Conservation (phyloP, 495 filamentous ascomycete species). For the Penicillium manginii region DNA sequence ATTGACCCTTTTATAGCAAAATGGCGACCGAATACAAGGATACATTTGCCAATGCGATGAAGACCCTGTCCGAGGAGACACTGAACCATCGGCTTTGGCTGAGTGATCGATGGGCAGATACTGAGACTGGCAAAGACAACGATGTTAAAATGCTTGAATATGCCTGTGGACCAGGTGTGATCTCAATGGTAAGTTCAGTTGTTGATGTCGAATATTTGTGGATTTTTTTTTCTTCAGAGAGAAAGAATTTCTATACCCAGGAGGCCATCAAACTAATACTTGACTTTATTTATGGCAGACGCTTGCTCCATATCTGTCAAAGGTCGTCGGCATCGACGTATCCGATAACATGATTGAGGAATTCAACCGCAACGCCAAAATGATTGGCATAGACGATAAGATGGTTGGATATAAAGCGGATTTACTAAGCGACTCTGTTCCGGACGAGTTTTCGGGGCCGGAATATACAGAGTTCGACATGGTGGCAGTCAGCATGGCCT, state of each 20-base stretch:
- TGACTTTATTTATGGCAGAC: slow-evolving; percentile 36
- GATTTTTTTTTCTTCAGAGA: not conserved
- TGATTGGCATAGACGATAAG: slow-evolving; percentile 49
- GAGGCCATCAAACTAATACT: not conserved
- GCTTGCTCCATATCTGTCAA: slow-evolving; percentile 62
- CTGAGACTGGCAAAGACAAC: slow-evolving; percentile 39
- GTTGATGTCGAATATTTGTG: too few relatives aligned
- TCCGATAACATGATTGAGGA: slow-evolving; percentile 66
- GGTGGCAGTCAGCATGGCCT: slow-evolving; percentile 64
- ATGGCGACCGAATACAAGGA: slow-evolving; percentile 48
- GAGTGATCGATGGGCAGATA: slow-evolving; percentile 59
- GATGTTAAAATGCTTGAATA: slow-evolving; percentile 70
- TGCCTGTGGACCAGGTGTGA: slow-evolving; percentile 71
- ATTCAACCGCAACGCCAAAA: slow-evolving; percentile 53
- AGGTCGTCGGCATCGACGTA: slow-evolving; percentile 67
- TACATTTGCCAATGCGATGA: slow-evolving; percentile 42
- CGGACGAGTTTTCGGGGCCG: slow-evolving; percentile 44
- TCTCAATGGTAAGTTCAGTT: slow-evolving; percentile 53
- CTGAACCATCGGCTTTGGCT: slow-evolving; percentile 61
- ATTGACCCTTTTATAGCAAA: slow-evolving; percentile 34
- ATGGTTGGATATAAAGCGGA: slow-evolving; percentile 64
- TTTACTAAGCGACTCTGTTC: slow-evolving; percentile 47
- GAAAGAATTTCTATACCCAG: not conserved
- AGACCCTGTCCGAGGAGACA: slow-evolving; percentile 42
- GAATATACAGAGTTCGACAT: slow-evolving; percentile 66